These are phyloP conservation scores for Auriscalpium orientale DNA, from an alignment of 768 basidiomycete species.

Conservation along the genomic window DNA sequence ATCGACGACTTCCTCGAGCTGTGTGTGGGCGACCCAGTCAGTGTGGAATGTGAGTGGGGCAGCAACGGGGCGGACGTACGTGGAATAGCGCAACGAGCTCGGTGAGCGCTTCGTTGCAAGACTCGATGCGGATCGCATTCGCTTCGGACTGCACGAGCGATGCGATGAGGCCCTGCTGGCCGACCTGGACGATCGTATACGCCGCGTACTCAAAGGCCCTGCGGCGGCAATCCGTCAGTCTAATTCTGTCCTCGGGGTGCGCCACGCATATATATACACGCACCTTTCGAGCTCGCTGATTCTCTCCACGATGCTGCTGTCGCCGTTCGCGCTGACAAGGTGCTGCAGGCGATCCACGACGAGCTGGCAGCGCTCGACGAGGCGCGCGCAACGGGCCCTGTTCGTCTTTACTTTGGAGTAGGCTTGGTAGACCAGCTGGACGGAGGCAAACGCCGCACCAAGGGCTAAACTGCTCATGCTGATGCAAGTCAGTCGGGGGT, in stretches of 20 bases:
- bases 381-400: slow-evolving; percentile 13
- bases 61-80: background rate
- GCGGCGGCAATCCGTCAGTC: background rate
- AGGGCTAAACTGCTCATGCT: slow-evolving; percentile 9
- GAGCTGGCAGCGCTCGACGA: slow-evolving; percentile 13
- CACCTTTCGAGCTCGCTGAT: slow-evolving; percentile 9
- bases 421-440: slow-evolving; percentile 14
- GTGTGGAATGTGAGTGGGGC: background rate
- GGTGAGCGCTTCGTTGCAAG: slow-evolving; percentile 12
- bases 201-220: slow-evolving; percentile 12
- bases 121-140: slow-evolving; percentile 10
- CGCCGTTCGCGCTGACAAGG: slow-evolving; percentile 3
- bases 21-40: background rate
- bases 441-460: slow-evolving; percentile 12
- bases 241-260: background rate
- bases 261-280: background rate
- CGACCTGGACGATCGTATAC: slow-evolving; percentile 7
- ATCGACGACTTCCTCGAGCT: slow-evolving; percentile 11
- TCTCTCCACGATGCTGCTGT: slow-evolving; percentile 3
- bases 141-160: slow-evolving; percentile 10
- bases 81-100: slow-evolving; percentile 12
- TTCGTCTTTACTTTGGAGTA: slow-evolving; percentile 13
- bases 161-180: slow-evolving; percentile 9
- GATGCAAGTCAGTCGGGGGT: no score
- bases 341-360: slow-evolving; percentile 10